phyloP scores from a whole-genome alignment of 805 yeast genomes.

The Metschnikowia bowlesiae region DNA sequence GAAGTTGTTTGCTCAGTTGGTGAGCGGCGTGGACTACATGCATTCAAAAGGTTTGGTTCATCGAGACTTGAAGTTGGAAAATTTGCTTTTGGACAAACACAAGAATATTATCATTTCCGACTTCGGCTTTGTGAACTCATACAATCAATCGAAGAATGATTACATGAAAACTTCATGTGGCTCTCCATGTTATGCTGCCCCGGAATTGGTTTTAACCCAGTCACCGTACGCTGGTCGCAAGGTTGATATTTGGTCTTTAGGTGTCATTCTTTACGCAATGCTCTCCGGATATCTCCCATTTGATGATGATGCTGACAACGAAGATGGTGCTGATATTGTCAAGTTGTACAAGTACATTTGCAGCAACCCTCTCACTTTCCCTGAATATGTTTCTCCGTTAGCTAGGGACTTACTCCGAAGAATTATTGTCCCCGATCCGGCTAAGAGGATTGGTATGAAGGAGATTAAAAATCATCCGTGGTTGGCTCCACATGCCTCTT shows the following conservation, averaged over 20 bases:
- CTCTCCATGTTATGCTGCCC: constrained; percentile 98
- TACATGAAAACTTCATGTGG: constrained; percentile 95
- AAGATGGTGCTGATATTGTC: constrained; percentile 92
- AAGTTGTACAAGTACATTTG: constrained; percentile 89
- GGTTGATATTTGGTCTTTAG: constrained; percentile 97
- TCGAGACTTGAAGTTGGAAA: constrained; percentile 72
- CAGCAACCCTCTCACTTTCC: constrained; percentile 86
- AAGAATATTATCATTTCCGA: constrained; percentile 84
- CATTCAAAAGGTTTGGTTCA: constrained; percentile 78
- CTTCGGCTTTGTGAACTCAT: constrained; percentile 93
- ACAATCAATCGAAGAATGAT: constrained; percentile 53
- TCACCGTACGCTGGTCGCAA: constrained; percentile 87
- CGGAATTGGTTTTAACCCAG: constrained; percentile 86
- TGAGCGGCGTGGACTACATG: constrained; percentile 89
- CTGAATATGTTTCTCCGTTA: constrained; percentile 85
- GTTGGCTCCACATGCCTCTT: constrained; percentile 79
- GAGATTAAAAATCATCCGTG: constrained; percentile 81
- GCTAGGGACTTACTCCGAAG: constrained; percentile 87
- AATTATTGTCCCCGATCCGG: constrained; percentile 82
- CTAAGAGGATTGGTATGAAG: constrained; percentile 60
- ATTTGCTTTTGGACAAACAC: constrained; percentile 74
- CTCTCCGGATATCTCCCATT: constrained; percentile 94
- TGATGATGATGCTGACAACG: constrained; percentile 96
- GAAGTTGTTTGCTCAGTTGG: constrained; percentile 83
- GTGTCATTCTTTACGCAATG: constrained; percentile 94